Evolutionary conservation across 2,329 filamentous ascomycete genomes (phyloP), one percentile per base, ranked within the genome.

Genomic region (Periconia macrospinosa): DNA sequence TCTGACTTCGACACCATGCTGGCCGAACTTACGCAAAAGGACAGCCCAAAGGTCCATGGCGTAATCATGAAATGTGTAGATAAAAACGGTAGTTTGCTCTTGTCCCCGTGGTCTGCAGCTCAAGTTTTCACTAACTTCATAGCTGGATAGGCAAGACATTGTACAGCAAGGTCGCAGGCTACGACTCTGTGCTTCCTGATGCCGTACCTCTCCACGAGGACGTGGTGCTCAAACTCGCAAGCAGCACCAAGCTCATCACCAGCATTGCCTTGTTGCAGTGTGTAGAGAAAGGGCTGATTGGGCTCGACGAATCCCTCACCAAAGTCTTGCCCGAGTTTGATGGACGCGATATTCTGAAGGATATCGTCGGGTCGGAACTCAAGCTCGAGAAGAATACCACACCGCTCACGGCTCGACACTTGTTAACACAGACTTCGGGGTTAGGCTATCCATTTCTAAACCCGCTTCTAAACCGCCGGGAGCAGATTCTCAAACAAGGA

Each of bases 181-280:
- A 47, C 27, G 27, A 43, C 17, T 52, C 49, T 14, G 20, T 55
- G 19, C n/a, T 44, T 7, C 33, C 49, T 14, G 37, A 45, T 40
- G 49, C 49, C 14, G 7, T 20, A 15, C 49, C 49, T 19, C 37
- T 52, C 10, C 27, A 17, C 11, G 44, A 47, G 41, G 54, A 65
- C n/a, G 35, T 44, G 33, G 55, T 59, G 19, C 48, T 65, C 48
- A 61, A 56, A 53, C 52, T 64, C 19, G 62, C 62, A 9, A 59
- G 55, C 2, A 57, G 55, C 42, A 67, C 61, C 7, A 67, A 67
- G 46, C 49, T 64, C n/a, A 46, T 66, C 18, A 60, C 59, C 27
- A 55, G 45, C 15, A 52, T 67, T 41, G 60, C 61, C 5, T 52
- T 58, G 10, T 44, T 66, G 27, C 62, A 66, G 45, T 60, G 56